Percentiles rank a stretch among this genome's conserved stretches.
Evolutionary conservation across 2,329 filamentous ascomycete species (phyloP).

Genomic region (Neoscytalidium dimidiatum): DNA sequence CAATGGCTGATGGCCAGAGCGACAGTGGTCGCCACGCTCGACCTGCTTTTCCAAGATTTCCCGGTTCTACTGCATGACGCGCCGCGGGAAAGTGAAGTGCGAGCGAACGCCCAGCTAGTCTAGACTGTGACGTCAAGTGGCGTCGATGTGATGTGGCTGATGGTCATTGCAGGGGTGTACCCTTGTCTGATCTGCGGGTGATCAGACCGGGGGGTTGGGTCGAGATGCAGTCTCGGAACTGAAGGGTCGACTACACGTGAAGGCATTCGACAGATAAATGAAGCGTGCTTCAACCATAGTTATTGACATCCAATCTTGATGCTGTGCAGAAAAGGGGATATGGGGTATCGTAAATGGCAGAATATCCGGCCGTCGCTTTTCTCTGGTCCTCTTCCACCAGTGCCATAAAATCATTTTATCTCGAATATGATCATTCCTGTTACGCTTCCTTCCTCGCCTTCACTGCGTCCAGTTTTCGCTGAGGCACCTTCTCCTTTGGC

Average conservation of each 20-base stretch:
- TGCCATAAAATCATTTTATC: neutral
- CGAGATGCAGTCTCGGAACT: neutral
- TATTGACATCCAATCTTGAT: too few relatives aligned
- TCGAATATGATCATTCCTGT: neutral
- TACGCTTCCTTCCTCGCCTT: neutral
- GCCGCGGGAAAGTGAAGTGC: too few relatives aligned
- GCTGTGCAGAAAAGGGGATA: neutral
- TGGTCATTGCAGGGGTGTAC: neutral
- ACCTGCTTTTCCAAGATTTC: conserved; percentile 3
- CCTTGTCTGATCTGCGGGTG: neutral
- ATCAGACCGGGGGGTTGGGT: neutral
- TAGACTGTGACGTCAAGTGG: neutral
- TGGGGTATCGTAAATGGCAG: neutral
- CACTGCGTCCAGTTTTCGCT: neutral
- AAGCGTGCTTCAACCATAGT: too few relatives aligned
- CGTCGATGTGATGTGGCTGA: conserved; percentile 1
- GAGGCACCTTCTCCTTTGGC: conserved; percentile 11
- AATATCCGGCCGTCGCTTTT: neutral
- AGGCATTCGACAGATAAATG: too few relatives aligned
- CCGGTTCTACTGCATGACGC: neutral
- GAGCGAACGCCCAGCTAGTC: neutral
- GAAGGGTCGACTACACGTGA: too few relatives aligned
- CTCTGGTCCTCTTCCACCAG: too few relatives aligned
- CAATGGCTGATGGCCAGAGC: neutral
- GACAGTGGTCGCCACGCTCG: neutral